Conservation (phyloP, 345 rosid genomes). For the Angophora floribunda region DNA sequence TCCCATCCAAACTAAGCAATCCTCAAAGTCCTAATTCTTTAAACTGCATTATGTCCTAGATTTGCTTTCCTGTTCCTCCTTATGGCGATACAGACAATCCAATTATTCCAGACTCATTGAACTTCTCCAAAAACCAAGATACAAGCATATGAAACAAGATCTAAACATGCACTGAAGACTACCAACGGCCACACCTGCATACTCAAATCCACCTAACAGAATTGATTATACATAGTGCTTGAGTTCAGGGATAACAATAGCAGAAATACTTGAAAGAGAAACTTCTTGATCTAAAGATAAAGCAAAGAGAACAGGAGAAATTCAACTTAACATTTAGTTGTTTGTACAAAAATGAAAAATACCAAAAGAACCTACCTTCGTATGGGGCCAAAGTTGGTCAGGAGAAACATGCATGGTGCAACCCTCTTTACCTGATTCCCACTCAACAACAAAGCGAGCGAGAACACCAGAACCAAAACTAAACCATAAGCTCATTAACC, state of each 20-base stretch:
- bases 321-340: neutral
- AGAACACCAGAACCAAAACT: constrained; percentile 85
- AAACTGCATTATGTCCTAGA: neutral
- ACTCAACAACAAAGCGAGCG: constrained; percentile 97
- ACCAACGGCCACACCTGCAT: neutral
- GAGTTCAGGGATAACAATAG: neutral
- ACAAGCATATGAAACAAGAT: neutral
- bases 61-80: neutral
- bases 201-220: neutral
- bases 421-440: constrained; percentile 97
- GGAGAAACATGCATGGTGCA: constrained; percentile 99
- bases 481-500: constrained; percentile 94
- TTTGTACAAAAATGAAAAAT: neutral
- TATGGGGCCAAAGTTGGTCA: constrained; percentile 99
- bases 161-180: neutral
- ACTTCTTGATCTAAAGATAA: neutral
- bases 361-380: constrained; percentile 46
- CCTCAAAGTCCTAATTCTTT: neutral
- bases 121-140: neutral
- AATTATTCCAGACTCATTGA: neutral
- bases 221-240: neutral
- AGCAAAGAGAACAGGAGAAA: neutral
- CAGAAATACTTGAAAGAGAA: neutral
- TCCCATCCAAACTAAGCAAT: neutral
- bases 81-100: neutral